Evolutionary conservation across 306 rosid species (phyloP).

Genomic region (Fragaria iinumae): DNA sequence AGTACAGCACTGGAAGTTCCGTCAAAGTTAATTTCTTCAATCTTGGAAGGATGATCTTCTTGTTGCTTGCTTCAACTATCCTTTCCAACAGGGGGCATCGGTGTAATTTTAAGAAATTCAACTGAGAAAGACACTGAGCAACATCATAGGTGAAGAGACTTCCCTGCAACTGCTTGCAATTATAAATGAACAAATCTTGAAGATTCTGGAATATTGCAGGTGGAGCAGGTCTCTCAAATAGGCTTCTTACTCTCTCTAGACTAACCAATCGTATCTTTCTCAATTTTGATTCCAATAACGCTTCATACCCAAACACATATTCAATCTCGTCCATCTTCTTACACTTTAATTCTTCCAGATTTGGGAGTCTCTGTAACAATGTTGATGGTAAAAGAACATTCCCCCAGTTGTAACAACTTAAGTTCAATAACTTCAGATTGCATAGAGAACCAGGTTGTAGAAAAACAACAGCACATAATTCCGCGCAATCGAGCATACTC

Average conservation of each 20-base stretch:
- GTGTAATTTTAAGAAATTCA: neutral
- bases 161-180: neutral
- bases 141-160: neutral
- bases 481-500: accelerated
- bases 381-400: neutral
- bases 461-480: neutral
- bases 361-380: neutral
- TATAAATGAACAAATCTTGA: neutral
- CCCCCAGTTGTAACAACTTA: neutral
- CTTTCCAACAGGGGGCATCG: neutral
- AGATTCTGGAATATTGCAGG: neutral
- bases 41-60: neutral
- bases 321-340: neutral
- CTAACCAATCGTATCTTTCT: neutral
- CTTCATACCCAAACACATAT: neutral
- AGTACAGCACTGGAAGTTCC: too few relatives aligned
- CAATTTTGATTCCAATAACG: neutral
- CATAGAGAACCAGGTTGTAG: neutral
- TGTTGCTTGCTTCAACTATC: neutral
- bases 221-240: neutral
- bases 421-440: accelerated
- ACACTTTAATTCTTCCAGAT: neutral
- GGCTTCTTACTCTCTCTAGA: neutral
- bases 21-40: too few relatives aligned
- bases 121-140: neutral